A percentile compares a stretch with the other conserved stretches of the same genome.
These are phyloP conservation scores for Umbellularia californica DNA, from an alignment of 164 flowering plant species.

Conservation along the genomic window DNA sequence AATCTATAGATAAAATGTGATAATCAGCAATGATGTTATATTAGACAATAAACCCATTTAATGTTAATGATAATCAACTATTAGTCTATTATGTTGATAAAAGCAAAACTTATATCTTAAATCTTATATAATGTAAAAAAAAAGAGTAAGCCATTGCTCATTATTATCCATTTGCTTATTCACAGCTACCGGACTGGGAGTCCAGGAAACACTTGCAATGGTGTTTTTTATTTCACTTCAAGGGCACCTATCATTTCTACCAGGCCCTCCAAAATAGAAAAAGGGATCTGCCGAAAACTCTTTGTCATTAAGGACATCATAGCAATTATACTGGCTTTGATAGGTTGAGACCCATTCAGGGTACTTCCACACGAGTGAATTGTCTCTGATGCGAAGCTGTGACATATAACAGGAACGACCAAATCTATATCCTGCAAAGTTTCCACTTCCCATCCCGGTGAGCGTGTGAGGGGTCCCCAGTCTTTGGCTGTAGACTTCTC, in stretches of 20 bases:
- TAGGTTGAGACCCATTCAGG: not conserved
- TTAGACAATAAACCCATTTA: too few relatives aligned
- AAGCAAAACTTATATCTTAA: too few relatives aligned
- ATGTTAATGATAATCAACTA: too few relatives aligned
- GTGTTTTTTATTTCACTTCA: not conserved
- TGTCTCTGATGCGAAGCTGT: not conserved
- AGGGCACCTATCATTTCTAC: not conserved
- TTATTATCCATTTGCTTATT: too few relatives aligned
- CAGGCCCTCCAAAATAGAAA: conserved; percentile 13
- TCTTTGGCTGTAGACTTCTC: not conserved
- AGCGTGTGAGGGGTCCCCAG: conserved; percentile 1
- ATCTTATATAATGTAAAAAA: too few relatives aligned
- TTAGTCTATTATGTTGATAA: too few relatives aligned
- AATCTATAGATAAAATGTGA: too few relatives aligned
- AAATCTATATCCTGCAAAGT: not conserved
- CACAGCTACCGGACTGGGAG: too few relatives aligned
- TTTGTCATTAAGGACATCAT: not conserved
- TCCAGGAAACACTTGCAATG: too few relatives aligned
- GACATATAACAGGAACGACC: conserved; percentile 1
- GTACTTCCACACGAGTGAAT: not conserved
- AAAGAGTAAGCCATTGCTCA: too few relatives aligned
- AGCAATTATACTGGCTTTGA: not conserved
- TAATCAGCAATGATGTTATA: too few relatives aligned
- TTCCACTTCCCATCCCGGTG: conserved; percentile 19
- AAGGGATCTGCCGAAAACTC: not conserved